Evolutionary conservation across 176 grass and related monocot species (phyloP).

Genomic region (Carex littledalei): DNA sequence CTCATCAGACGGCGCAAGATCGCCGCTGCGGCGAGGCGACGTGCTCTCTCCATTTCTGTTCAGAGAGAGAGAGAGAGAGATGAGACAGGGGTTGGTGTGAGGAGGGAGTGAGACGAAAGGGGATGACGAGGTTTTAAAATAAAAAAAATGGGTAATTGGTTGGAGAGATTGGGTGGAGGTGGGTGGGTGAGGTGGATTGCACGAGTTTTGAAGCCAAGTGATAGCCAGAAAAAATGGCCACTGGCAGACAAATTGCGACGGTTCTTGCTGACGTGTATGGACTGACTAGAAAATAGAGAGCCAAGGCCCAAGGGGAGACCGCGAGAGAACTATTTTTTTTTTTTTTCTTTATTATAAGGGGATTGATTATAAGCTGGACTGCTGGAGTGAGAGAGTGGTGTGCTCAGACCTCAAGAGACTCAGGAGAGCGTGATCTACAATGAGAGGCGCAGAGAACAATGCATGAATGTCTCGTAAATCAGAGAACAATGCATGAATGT

Average conservation of each 20-base stretch:
- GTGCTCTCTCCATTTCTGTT: constrained; percentile 56
- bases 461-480: constrained; percentile 36
- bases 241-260: not conserved
- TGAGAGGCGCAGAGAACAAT: constrained; percentile 50
- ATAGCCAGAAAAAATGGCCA: constrained; percentile 1
- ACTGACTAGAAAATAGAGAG: not conserved
- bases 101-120: constrained; percentile 7
- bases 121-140: not conserved
- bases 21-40: constrained; percentile 63
- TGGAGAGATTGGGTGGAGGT: too few species aligned
- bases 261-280: not conserved
- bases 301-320: too few species aligned
- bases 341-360: too few species aligned
- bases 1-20: constrained; percentile 66
- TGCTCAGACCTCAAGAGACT: not conserved
- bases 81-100: constrained; percentile 11
- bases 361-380: too few species aligned
- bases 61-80: not conserved
- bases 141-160: not conserved
- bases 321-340: too few species aligned
- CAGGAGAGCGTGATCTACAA: constrained; percentile 30
- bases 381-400: not conserved
- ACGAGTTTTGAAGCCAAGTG: constrained; percentile 21
- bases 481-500: too few species aligned
- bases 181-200: constrained; percentile 37